Evolutionary conservation across 2,329 filamentous ascomycete genomes (phyloP).

Genomic region (Cordyceps farinosa): DNA sequence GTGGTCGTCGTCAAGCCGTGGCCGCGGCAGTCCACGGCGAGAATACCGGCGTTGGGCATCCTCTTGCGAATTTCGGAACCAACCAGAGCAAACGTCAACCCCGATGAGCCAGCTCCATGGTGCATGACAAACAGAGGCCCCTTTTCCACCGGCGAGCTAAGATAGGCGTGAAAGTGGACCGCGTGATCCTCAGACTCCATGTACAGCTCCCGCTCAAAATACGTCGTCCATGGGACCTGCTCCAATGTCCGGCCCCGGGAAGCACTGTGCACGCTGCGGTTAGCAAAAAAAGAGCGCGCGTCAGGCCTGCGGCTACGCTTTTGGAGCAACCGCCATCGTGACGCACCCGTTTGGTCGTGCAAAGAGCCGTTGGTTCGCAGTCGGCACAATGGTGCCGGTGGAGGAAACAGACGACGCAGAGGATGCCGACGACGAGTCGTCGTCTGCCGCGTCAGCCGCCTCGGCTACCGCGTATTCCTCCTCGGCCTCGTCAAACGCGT

Average conservation of each 20-base stretch:
- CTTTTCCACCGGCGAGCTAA: conserved; percentile 72
- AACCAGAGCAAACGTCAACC: conserved; percentile 83
- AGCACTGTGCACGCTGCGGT: conserved; percentile 34
- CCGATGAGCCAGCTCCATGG: conserved; percentile 91
- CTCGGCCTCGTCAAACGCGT: conserved; percentile 50
- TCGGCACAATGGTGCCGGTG: conserved; percentile 85
- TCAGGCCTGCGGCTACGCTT: background rate
- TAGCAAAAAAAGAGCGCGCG: background rate
- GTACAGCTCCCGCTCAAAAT: conserved; percentile 84
- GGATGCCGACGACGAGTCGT: conserved; percentile 72
- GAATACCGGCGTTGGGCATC: conserved; percentile 74
- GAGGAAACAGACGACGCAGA: conserved; percentile 70
- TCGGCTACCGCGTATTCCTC: conserved; percentile 50
- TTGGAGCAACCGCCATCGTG: background rate
- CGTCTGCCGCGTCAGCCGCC: conserved; percentile 43
- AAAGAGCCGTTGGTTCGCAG: conserved; percentile 68
- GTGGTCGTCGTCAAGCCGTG: conserved; percentile 70
- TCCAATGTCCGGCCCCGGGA: conserved; percentile 54
- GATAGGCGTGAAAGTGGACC: conserved; percentile 77
- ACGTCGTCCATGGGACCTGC: conserved; percentile 79
- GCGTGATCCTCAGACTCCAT: conserved; percentile 49
- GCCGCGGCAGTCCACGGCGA: conserved; percentile 81
- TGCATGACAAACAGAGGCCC: conserved; percentile 89
- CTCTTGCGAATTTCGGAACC: conserved; percentile 71
- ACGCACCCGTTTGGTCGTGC: conserved; percentile 65